Base-by-base conservation (phyloP, 768 basidiomycete species). In the Dioszegia crocea region DNA sequence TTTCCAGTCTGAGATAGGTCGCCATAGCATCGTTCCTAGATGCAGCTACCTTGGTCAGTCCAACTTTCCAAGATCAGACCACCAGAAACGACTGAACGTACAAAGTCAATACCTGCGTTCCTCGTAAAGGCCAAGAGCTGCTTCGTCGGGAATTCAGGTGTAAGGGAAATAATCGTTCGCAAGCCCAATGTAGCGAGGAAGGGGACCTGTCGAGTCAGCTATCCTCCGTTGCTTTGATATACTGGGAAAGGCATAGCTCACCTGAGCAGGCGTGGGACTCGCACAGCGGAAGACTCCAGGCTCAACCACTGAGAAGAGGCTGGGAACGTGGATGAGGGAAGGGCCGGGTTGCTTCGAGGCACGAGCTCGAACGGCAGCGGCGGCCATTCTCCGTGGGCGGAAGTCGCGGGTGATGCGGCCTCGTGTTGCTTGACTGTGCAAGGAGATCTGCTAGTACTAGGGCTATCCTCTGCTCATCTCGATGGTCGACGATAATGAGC, bases 271-370 rank as follows among this genome's bases (percentile, higher is more conserved):
- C 2, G 67, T 64, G 6, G 74, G 74, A 51, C 62, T 68, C 40
- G 70, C 68, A 40, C 66, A 70, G 26, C 74, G 56, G 26, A 65
- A 71, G 2, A 75, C 65, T 23, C 71, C 71, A n/a, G 63, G 66
- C 44, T 75, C 71, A 31, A 75, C 66, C 19, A 68, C 65, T 6
- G 69, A 71, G 59, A 71, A 75, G n/a, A 66, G 60, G 21, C 56
- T 29, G 0, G 74, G 74, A 4, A 70, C 66, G 29, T 68, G 64
- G 31, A 75, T 64, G 38, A 73, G 62, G 14, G 58, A 55, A 10
- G 68, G 69, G 14, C 59, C 62, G 5, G 68, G 36, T 30, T 48
- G 53, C 43, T 65, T 65, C 5, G 64, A 58, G 89, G 51, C 29
- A 31, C 65, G 65, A 9, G 51, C 23, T 23, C 51, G 51, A 29